These are phyloP conservation scores for Podospora pseudoanserina DNA, from an alignment of 495 filamentous ascomycete genomes.

Conservation along the genomic window DNA sequence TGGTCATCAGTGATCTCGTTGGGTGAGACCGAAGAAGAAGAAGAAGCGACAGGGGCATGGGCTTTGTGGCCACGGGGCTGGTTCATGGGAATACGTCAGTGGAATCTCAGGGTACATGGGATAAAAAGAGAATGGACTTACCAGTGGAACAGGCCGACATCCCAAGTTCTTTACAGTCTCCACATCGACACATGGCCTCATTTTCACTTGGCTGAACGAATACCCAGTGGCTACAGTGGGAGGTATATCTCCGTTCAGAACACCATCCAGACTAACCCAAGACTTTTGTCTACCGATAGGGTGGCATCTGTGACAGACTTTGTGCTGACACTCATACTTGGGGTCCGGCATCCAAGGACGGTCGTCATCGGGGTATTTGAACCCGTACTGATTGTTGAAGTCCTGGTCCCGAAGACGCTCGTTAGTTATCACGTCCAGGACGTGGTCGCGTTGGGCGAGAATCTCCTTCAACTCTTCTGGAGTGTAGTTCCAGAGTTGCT, in stretches of 20 bases:
- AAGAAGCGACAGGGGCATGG: not conserved
- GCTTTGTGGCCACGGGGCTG: conserved; percentile 14
- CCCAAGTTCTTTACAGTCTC: conserved; percentile 36
- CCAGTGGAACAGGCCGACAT: conserved; percentile 33
- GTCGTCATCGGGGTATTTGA: conserved; percentile 14
- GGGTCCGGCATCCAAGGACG: conserved; percentile 40
- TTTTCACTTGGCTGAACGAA: conserved; percentile 34
- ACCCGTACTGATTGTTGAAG: conserved; percentile 4
- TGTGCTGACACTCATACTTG: conserved; percentile 47
- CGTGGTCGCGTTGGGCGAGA: conserved; percentile 40
- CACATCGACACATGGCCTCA: conserved; percentile 32
- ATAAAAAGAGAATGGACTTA: conserved; percentile 13
- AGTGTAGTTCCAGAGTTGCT: conserved; percentile 44
- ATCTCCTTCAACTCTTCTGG: conserved; percentile 39
- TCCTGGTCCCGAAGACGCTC: conserved; percentile 10
- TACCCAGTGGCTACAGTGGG: conserved; percentile 41
- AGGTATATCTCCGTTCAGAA: conserved; percentile 44
- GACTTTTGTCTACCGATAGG: conserved; percentile 41
- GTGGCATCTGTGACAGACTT: conserved; percentile 51
- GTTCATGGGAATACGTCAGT: not conserved
- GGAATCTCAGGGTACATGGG: not conserved
- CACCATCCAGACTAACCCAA: conserved; percentile 48
- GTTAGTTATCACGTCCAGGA: conserved; percentile 25
- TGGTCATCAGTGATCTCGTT: not conserved
- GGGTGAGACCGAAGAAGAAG: not conserved